These are phyloP conservation scores for Letharia lupina DNA, from an alignment of 495 filamentous ascomycete genomes.

Conservation along the genomic window DNA sequence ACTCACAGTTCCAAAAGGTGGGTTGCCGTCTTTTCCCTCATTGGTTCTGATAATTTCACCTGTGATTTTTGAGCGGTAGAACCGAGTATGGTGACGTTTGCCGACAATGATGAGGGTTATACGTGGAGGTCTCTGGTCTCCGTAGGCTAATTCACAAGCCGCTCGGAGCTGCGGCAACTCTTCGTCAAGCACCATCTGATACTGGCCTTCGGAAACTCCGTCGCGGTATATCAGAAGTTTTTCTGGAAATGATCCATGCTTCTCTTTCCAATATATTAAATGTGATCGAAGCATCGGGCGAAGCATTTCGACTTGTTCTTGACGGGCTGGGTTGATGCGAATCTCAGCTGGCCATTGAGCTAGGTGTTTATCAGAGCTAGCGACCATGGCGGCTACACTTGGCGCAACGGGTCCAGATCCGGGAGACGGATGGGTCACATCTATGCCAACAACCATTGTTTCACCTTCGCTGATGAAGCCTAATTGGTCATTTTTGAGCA, in stretches of 20 bases:
- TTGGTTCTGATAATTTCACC: neutral
- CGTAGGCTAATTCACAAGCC: neutral
- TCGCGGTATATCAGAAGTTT: neutral
- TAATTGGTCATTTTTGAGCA: conserved; percentile 27
- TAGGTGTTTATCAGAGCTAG: neutral
- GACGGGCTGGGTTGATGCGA: neutral
- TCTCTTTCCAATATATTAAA: neutral
- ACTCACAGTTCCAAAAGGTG: neutral
- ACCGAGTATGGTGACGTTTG: neutral
- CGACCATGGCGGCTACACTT: conserved; percentile 38
- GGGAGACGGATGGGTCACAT: conserved; percentile 83
- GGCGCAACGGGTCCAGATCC: conserved; percentile 49
- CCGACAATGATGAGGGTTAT: neutral
- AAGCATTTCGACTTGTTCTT: neutral
- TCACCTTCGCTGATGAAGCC: conserved; percentile 50
- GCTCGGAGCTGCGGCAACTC: neutral
- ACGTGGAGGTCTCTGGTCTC: neutral
- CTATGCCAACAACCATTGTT: conserved; percentile 80
- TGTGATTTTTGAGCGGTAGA: neutral
- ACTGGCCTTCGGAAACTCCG: neutral
- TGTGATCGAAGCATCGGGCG: neutral
- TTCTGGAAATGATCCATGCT: neutral
- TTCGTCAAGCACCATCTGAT: neutral
- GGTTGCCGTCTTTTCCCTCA: neutral
- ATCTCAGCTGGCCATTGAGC: neutral